Evolutionary conservation across 768 basidiomycete genomes (phyloP), one percentile per base, ranked within the genome.

Genomic region (Mrakia blollopis): DNA sequence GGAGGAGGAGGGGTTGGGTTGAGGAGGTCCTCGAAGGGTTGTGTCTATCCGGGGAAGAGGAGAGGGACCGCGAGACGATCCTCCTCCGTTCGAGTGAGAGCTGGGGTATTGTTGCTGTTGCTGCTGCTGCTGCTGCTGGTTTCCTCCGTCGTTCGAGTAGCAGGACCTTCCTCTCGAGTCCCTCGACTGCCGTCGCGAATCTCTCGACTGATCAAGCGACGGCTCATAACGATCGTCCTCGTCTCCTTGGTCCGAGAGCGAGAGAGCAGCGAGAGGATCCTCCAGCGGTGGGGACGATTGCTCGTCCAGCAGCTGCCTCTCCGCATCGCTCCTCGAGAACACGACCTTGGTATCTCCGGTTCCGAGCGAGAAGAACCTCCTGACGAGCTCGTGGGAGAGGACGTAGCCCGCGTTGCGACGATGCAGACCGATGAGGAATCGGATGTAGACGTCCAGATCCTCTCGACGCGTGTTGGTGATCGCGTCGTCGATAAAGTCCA

Each of bases 371-470:
- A 98, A 87, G 84, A 98, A 99, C 73, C 88, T 87, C 73, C 94
- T 88, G 57, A 97, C 88, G 57, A 94, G 88, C 18, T 86, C 85
- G 82, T 93, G 89, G 78, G 93, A 90, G 35, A 97, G 85, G 75
- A 99, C 89, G 82, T 94, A 91, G 62, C 89, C 89, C 21, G 89
- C 90, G 4, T 90, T 90, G 23, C 74, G 85, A 83, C 81, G 77
- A 37, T 88, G 89, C 50, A 99, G 86, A 41, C 87, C 87, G 82
- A 93, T 91, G 21, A 99, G 87, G 73, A 89, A 88, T 81, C 88
- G 88, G 52, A 98, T 87, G 84, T 99, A 99, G 41, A 91, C 90
- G 81, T 97, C 92, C 39, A 99, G 87, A 81, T 98, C 97, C 28
- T 86, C 86, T 78, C 91, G 88, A 73, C 97, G 87, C 47, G 89